phyloP scores from a whole-genome alignment of 1,139 yeast species.

The Scheffersomyces quercinus region DNA sequence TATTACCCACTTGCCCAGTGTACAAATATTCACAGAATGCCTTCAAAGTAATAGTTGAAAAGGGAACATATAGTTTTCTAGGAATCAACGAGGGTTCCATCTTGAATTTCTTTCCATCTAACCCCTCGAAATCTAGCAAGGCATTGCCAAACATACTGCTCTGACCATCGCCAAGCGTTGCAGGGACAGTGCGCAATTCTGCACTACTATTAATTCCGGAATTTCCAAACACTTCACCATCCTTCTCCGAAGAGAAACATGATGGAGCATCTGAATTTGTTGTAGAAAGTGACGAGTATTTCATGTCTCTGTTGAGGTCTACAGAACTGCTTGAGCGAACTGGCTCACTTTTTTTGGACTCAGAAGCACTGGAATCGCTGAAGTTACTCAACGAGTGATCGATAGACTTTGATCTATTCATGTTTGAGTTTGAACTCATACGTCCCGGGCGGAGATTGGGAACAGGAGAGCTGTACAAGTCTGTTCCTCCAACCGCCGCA shows the following conservation, averaged over 20 bases:
- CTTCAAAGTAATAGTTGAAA: constrained; percentile 56
- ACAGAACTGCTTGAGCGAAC: background rate
- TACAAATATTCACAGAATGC: constrained; percentile 73
- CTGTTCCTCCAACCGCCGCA: constrained; percentile 9
- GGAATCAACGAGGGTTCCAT: constrained; percentile 67
- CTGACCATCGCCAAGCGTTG: constrained; percentile 3
- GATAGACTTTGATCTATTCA: background rate
- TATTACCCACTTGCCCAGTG: constrained; percentile 77
- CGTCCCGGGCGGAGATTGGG: constrained; percentile 19
- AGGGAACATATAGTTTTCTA: constrained; percentile 66
- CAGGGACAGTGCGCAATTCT: background rate
- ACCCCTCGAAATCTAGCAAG: constrained; percentile 38
- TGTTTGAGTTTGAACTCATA: background rate
- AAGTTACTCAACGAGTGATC: background rate
- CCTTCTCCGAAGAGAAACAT: constrained; percentile 8
- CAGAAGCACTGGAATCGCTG: background rate
- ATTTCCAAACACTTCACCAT: constrained; percentile 8
- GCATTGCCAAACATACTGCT: constrained; percentile 25
- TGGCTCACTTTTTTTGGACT: constrained; percentile 4
- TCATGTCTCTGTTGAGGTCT: constrained; percentile 6
- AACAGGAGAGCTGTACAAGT: constrained; percentile 19
- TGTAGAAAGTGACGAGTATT: constrained; percentile 14
- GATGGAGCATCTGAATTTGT: constrained; percentile 12
- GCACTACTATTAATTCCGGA: constrained; percentile 1
- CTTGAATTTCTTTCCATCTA: constrained; percentile 32